These are phyloP conservation scores for Austroboletus niveus DNA, from an alignment of 1,284 basidiomycete species.

Conservation along the genomic window DNA sequence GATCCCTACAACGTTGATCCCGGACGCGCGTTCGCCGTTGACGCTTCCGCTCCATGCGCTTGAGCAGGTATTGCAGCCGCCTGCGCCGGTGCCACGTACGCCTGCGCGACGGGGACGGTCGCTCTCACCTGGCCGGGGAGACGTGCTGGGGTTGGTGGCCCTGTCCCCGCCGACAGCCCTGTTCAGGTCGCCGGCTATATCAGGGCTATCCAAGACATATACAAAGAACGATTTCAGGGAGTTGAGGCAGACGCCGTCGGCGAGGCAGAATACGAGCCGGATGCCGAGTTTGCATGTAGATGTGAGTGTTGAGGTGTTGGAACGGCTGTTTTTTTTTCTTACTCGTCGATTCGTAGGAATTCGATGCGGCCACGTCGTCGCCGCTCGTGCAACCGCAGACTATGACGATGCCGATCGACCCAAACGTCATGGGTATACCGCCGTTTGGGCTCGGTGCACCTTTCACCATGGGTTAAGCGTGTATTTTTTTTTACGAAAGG, in stretches of 20 bases:
- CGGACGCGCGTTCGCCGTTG: slow-evolving; percentile 12
- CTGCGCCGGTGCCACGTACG: slow-evolving; percentile 25
- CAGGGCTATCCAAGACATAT: slow-evolving; percentile 79
- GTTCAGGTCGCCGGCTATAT: slow-evolving; percentile 68
- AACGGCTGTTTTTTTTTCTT: slow-evolving; percentile 3
- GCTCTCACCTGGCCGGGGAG: slow-evolving; percentile 15
- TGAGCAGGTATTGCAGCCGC: slow-evolving; percentile 24
- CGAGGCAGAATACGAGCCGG: slow-evolving; percentile 76
- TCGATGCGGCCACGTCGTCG: slow-evolving; percentile 29
- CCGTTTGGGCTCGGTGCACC: slow-evolving; percentile 32
- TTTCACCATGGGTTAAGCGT: slow-evolving; percentile 26
- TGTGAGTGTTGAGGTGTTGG: slow-evolving; percentile 43
- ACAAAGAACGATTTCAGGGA: slow-evolving; percentile 74
- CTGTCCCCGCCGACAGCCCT: slow-evolving; percentile 60
- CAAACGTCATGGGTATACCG: slow-evolving; percentile 16
- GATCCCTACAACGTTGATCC: slow-evolving; percentile 30
- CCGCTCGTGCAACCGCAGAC: slow-evolving; percentile 30
- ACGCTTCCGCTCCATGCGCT: slow-evolving; percentile 26
- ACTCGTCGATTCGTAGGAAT: slow-evolving; percentile 25
- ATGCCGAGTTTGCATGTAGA: slow-evolving; percentile 77
- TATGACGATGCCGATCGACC: slow-evolving; percentile 16
- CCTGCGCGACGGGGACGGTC: slow-evolving; percentile 15
- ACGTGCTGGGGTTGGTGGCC: slow-evolving; percentile 30
- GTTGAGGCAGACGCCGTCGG: slow-evolving; percentile 60
- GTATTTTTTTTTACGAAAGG: too few relatives aligned